Evolutionary conservation across 257 asterid genomes (phyloP), one percentile per base, ranked within the genome.

Genomic region (Solanum acaule): DNA sequence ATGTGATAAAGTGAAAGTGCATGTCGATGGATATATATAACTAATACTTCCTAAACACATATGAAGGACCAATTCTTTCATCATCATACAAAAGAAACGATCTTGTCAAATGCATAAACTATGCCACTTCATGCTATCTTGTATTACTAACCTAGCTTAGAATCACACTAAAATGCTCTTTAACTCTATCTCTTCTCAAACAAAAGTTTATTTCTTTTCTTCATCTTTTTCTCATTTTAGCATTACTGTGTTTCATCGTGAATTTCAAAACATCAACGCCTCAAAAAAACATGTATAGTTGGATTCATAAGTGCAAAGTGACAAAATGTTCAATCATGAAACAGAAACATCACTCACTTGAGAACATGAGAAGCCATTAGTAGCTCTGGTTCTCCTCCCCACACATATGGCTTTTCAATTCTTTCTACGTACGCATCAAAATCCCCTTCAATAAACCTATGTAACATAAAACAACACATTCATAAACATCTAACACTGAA

Each of bases 341-440:
- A 42, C 33, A n/a, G 11, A 27, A 87, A 52, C 68, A 79, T 34
- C 67, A 90, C 95, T 94, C 83, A 96, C 99, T 92, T 91, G 18
- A 95, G 95, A 84, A 96, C 95, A 93, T 96, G 98, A 71, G 99
- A 94, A 85, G 97, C 91, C 99, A 96, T 95, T 23, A 94, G 91
- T 86, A 96, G 87, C 91, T 96, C 98, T 3, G 97, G 97, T 87
- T 96, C 99, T 86, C 99, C 99, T 78, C 99, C 98, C 99, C 99
- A 96, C 72, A 92, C 93, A 88, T 93, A 93, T 11, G 98, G 96
- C 81, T 95, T 91, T 77, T 90, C 93, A 88, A 96, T 95, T 56
- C 93, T 94, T 87, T 94, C 90, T 79, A 96, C 92, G 46, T 96
- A 96, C 9, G 88, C 92, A 90, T 96, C 99, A 90, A 96, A 96